Evolutionary conservation across 495 filamentous ascomycete species (phyloP).

Genomic region (Podospora tetraspora): DNA sequence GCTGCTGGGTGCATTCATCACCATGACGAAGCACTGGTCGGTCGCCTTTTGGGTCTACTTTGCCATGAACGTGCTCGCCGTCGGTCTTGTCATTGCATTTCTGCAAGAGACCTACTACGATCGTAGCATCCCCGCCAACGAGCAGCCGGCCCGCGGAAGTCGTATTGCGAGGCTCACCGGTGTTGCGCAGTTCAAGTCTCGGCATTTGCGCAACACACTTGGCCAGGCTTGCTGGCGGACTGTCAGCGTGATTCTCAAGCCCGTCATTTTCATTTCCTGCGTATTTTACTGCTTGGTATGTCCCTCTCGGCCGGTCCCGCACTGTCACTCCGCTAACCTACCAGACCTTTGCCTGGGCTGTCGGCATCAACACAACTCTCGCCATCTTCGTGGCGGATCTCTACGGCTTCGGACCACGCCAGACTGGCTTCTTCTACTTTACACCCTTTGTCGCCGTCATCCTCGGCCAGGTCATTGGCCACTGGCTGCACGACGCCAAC

Average conservation of each 20-base stretch:
- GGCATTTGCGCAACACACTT: conserved; percentile 40
- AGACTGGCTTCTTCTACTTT: conserved; percentile 59
- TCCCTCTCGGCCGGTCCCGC: not conserved
- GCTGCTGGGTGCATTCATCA: conserved; percentile 55
- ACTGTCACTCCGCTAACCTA: not conserved
- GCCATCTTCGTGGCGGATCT: conserved; percentile 49
- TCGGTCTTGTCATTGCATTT: conserved; percentile 47
- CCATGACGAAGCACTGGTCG: conserved; percentile 45
- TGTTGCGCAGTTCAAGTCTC: conserved; percentile 41
- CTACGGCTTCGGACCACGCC: conserved; percentile 51
- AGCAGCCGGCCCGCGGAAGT: conserved; percentile 41
- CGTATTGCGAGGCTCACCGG: conserved; percentile 43
- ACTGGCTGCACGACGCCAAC: conserved; percentile 55
- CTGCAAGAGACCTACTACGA: conserved; percentile 59
- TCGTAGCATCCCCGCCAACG: conserved; percentile 37
- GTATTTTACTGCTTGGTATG: conserved; percentile 51
- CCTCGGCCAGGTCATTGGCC: conserved; percentile 50
- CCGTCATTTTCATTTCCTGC: conserved; percentile 43
- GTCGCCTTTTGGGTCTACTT: conserved; percentile 52
- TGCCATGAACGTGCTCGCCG: conserved; percentile 42
- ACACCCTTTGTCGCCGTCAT: conserved; percentile 50
- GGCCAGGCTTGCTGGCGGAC: conserved; percentile 42
- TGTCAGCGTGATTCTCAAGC: conserved; percentile 45
- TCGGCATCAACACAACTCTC: conserved; percentile 59
- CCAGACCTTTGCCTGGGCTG: conserved; percentile 53